Conservation (phyloP, 768 basidiomycete species). For the Tricholoma sp. region DNA sequence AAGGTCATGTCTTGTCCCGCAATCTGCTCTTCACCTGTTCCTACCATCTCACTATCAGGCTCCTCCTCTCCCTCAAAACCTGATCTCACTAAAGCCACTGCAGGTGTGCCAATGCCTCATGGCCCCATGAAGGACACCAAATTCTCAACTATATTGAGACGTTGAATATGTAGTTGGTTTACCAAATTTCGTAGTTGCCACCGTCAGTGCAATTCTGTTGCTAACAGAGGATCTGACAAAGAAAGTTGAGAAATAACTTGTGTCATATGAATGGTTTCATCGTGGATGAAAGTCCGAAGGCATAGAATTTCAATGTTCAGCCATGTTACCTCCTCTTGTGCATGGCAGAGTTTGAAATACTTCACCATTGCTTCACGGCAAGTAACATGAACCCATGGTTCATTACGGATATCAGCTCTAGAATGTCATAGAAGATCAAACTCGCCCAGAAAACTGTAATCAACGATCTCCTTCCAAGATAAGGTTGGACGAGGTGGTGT, state of each 20-base stretch:
- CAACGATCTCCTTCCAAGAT: too few species aligned
- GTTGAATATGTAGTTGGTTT: not conserved
- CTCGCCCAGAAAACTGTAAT: slow-evolving; percentile 18
- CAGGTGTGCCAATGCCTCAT: not conserved
- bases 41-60: not conserved
- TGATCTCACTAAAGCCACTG: not conserved
- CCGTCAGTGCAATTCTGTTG: not conserved
- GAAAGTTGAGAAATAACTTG: not conserved
- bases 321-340: too few species aligned
- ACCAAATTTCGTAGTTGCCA: not conserved
- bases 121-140: not conserved
- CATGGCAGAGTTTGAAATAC: slow-evolving; percentile 15
- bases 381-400: slow-evolving; percentile 16
- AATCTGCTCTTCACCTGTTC: not conserved
- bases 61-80: too few species aligned
- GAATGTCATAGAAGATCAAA: slow-evolving; percentile 18
- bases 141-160: not conserved
- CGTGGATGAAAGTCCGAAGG: slow-evolving; percentile 15
- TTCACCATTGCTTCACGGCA: slow-evolving; percentile 10
- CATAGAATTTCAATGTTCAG: too few species aligned
- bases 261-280: slow-evolving; percentile 2
- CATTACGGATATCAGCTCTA: slow-evolving; percentile 8
- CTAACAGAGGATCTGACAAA: not conserved
- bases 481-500: too few species aligned
- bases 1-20: too few species aligned